Evolutionary conservation across 768 basidiomycete genomes (phyloP).

Genomic region (Russula brevipes): DNA sequence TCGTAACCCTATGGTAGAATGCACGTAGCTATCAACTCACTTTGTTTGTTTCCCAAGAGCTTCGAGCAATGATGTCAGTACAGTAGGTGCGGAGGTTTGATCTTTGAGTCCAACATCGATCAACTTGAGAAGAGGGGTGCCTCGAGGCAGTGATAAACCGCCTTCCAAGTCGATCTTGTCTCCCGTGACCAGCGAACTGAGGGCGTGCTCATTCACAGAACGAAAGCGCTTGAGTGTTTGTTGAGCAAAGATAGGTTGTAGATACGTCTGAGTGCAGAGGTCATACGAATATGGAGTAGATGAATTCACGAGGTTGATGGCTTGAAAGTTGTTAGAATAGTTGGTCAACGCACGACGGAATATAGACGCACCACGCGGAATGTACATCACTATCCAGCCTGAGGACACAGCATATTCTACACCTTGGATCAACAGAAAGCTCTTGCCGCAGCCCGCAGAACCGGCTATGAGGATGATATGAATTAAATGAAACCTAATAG

Average conservation of each 20-base stretch:
- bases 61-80: constrained; percentile 53
- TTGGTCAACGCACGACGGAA: neutral
- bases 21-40: constrained; percentile 38
- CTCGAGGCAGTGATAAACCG: constrained; percentile 41
- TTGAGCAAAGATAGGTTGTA: constrained; percentile 61
- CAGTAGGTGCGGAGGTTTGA: constrained; percentile 45
- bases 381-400: constrained; percentile 80
- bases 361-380: constrained; percentile 60
- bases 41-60: constrained; percentile 59
- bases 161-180: constrained; percentile 45
- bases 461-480: constrained; percentile 48
- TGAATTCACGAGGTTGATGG: constrained; percentile 62
- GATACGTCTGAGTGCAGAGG: constrained; percentile 67
- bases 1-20: neutral
- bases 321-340: constrained; percentile 29
- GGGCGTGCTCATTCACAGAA: constrained; percentile 47
- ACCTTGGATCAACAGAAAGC: constrained; percentile 69
- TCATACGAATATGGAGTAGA: constrained; percentile 71
- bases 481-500: constrained; percentile 3
- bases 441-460: constrained; percentile 73
- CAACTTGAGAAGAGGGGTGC: constrained; percentile 50
- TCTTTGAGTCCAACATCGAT: constrained; percentile 55
- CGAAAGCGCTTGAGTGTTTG: constrained; percentile 59
- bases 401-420: constrained; percentile 59
- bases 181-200: constrained; percentile 41